phyloP scores from a whole-genome alignment of 1,139 yeast genomes.

The Sugiyamaella japonica region DNA sequence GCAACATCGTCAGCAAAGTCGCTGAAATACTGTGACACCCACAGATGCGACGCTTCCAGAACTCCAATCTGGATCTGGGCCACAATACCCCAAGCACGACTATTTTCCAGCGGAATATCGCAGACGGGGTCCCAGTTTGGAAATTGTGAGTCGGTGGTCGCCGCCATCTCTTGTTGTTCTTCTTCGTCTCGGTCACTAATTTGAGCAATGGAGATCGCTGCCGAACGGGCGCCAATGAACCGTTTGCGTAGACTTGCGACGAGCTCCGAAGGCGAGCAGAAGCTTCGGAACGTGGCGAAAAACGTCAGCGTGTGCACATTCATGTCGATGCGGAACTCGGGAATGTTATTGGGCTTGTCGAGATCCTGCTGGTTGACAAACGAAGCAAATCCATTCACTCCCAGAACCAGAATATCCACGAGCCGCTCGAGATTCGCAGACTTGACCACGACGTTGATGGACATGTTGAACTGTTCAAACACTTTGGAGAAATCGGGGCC shows the following conservation, averaged over 20 bases:
- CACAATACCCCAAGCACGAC: conserved; percentile 56
- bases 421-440: conserved; percentile 62
- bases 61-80: conserved; percentile 79
- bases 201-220: conserved; percentile 52
- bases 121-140: conserved; percentile 46
- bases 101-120: conserved; percentile 38
- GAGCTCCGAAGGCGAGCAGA: conserved; percentile 54
- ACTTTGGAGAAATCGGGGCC: conserved; percentile 19
- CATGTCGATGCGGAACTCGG: conserved; percentile 54
- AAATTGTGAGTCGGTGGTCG: conserved; percentile 32
- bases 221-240: conserved; percentile 59
- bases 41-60: conserved; percentile 69
- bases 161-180: conserved; percentile 8
- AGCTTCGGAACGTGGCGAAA: conserved; percentile 64
- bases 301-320: conserved; percentile 61
- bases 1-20: conserved; percentile 72
- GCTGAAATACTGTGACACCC: conserved; percentile 70
- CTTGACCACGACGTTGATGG: conserved; percentile 52
- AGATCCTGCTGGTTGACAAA: conserved; percentile 47
- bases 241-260: conserved; percentile 53
- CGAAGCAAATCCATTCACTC: conserved; percentile 58
- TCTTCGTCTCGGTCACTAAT: conserved; percentile 14
- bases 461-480: conserved; percentile 9
- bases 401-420: conserved; percentile 61
- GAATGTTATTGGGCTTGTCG: conserved; percentile 29